These are phyloP conservation scores for Fusarium temperatum DNA, from an alignment of 2,329 filamentous ascomycete genomes.

Conservation along the genomic window DNA sequence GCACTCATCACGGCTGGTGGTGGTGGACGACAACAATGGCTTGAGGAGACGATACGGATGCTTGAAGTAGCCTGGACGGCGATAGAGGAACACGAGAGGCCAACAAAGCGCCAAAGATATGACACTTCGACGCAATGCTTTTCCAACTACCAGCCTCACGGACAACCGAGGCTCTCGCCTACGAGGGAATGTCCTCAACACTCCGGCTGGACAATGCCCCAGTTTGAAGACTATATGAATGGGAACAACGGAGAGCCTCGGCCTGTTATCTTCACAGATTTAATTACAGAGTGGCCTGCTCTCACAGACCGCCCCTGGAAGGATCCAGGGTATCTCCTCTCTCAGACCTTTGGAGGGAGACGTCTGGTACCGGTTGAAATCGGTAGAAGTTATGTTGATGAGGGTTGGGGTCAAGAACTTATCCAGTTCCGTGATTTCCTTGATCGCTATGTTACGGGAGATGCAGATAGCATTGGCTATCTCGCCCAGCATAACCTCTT, in stretches of 20 bases:
- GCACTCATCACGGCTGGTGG: conserved; percentile 79
- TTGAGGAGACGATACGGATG: conserved; percentile 60
- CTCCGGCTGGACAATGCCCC: conserved; percentile 60
- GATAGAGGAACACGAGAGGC: conserved; percentile 19
- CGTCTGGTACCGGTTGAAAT: conserved; percentile 87
- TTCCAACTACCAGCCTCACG: conserved; percentile 42
- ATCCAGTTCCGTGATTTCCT: conserved; percentile 80
- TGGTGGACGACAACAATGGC: conserved; percentile 57
- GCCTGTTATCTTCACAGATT: conserved; percentile 75
- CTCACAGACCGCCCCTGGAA: conserved; percentile 74
- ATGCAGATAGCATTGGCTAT: conserved; percentile 67
- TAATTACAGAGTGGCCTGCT: conserved; percentile 78
- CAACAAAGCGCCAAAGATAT: conserved; percentile 34
- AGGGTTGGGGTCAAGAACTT: conserved; percentile 84
- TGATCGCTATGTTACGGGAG: conserved; percentile 61
- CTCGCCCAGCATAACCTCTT: conserved; percentile 93
- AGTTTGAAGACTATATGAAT: conserved; percentile 70
- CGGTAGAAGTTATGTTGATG: conserved; percentile 87
- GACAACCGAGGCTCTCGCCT: conserved; percentile 39
- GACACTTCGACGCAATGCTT: conserved; percentile 32
- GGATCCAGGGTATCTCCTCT: conserved; percentile 76
- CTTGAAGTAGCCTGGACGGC: conserved; percentile 47
- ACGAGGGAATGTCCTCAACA: conserved; percentile 40
- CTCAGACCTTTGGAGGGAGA: conserved; percentile 77
- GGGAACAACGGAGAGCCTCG: conserved; percentile 52